These are phyloP conservation scores for Setaria viridis DNA, from an alignment of 202 grass and related monocot genomes.

Conservation along the genomic window DNA sequence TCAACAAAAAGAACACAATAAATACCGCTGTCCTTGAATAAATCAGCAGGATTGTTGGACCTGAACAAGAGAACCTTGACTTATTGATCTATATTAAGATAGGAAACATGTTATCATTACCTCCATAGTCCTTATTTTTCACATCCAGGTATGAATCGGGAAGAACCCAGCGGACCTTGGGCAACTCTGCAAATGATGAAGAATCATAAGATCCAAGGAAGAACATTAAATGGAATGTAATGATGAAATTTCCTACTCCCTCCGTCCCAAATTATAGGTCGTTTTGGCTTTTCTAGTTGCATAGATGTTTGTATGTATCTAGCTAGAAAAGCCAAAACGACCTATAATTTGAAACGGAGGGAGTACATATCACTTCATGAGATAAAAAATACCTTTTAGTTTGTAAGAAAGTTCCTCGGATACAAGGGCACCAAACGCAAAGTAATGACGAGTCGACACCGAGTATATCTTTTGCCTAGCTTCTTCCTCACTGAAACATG, in stretches of 20 bases:
- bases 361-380: neutral
- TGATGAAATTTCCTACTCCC: neutral
- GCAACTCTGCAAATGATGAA: conserved; percentile 52
- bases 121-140: conserved; percentile 74
- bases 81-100: neutral
- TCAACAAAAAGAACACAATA: neutral
- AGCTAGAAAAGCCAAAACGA: no score
- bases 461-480: conserved; percentile 69
- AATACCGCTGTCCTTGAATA: neutral
- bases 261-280: no score
- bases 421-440: conserved; percentile 70
- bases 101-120: conserved; percentile 37
- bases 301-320: no score
- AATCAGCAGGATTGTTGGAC: neutral
- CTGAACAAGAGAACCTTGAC: neutral
- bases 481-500: conserved; percentile 62
- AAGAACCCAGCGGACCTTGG: conserved; percentile 60
- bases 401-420: conserved; percentile 66
- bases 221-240: neutral
- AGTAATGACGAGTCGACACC: conserved; percentile 69
- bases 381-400: conserved; percentile 54
- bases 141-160: conserved; percentile 72
- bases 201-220: conserved; percentile 22
- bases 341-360: no score
- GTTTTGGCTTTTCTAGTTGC: no score